These are phyloP conservation scores for Fusarium luffae DNA, from an alignment of 2,329 filamentous ascomycete genomes.

Conservation along the genomic window DNA sequence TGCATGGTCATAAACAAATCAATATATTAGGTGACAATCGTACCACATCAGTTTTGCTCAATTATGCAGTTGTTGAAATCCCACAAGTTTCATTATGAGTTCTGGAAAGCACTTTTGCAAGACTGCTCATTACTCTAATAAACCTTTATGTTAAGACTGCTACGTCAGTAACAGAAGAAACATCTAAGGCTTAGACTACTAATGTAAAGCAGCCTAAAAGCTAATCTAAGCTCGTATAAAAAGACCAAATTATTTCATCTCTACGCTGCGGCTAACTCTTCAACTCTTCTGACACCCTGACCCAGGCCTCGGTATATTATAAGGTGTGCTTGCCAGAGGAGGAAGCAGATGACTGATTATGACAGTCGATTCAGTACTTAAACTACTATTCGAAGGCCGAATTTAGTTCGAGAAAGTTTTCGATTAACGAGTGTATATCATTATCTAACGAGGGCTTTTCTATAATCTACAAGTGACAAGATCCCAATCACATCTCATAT, in stretches of 20 bases:
- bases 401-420: not conserved
- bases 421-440: not conserved
- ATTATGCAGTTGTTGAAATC: not conserved
- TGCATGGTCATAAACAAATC: not conserved
- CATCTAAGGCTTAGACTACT: no score
- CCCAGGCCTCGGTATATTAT: not conserved
- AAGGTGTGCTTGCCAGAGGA: not conserved
- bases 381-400: not conserved
- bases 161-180: no score
- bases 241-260: no score
- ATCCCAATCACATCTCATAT: slow-evolving; percentile 19
- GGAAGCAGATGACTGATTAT: not conserved
- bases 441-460: slow-evolving; percentile 28
- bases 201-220: no score
- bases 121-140: not conserved
- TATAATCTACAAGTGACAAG: slow-evolving; percentile 20
- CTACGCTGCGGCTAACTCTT: no score
- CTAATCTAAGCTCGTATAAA: no score
- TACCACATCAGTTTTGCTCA: not conserved
- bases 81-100: not conserved
- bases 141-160: not conserved
- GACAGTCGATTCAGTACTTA: not conserved
- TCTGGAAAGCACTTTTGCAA: not conserved
- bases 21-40: not conserved
- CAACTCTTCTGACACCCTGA: no score